phyloP scores from a whole-genome alignment of 23 red algal species.

The Gracilaria domingensis region DNA sequence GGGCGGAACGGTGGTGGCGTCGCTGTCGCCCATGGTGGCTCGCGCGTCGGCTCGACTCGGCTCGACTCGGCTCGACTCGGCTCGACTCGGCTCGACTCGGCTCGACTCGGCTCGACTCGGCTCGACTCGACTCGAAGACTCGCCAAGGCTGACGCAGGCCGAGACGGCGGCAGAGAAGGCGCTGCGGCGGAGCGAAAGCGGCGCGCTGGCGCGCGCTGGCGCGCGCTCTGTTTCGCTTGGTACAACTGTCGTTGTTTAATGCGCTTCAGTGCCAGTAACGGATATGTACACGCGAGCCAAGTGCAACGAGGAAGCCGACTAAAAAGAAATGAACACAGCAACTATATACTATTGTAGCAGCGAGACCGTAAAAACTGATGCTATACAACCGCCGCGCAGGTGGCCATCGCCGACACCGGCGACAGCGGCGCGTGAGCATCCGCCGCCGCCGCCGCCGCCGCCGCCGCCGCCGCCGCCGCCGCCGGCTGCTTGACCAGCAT shows the following conservation, averaged over 20 bases:
- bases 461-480: neutral
- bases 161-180: too few relatives aligned
- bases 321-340: neutral
- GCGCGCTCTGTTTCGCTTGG: too few relatives aligned
- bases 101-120: too few relatives aligned
- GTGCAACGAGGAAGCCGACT: neutral
- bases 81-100: too few relatives aligned
- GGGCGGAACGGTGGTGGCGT: constrained; percentile 15
- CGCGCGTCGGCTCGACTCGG: too few relatives aligned
- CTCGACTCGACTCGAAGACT: too few relatives aligned
- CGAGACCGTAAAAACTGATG: too few relatives aligned
- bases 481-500: neutral
- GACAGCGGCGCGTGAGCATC: constrained; percentile 14
- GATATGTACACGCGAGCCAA: constrained; percentile 17
- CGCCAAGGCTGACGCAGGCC: too few relatives aligned
- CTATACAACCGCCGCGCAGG: constrained; percentile 9
- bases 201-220: too few relatives aligned
- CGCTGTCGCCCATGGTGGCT: constrained; percentile 1
- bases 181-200: too few relatives aligned
- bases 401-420: constrained; percentile 7
- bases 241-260: neutral
- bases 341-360: too few relatives aligned
- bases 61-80: too few relatives aligned
- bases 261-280: neutral
- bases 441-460: neutral